Evolutionary conservation across 805 yeast species (phyloP).

Genomic region (Metahyphopichia silvanorum): DNA sequence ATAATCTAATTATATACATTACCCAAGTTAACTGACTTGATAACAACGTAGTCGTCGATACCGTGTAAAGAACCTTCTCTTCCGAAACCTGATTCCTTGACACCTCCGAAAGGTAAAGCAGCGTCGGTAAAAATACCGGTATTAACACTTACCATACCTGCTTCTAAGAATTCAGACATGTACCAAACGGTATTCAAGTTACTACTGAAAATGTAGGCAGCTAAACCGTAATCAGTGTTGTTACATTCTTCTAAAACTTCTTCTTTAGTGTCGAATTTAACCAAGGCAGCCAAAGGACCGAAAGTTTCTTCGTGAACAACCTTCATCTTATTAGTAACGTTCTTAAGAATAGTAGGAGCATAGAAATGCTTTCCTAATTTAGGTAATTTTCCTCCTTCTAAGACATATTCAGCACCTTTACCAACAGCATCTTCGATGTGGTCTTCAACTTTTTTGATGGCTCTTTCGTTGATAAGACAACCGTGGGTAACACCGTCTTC

Average conservation of each 20-base stretch:
- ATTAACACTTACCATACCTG: constrained; percentile 66
- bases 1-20: constrained; percentile 25
- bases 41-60: constrained; percentile 63
- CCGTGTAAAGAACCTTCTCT: constrained; percentile 80
- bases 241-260: constrained; percentile 55
- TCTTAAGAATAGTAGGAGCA: constrained; percentile 51
- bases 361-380: constrained; percentile 50
- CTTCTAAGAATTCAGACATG: constrained; percentile 54
- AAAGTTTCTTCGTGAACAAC: constrained; percentile 59
- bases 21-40: constrained; percentile 54
- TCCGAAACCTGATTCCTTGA: constrained; percentile 76
- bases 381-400: constrained; percentile 51
- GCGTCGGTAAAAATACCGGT: constrained; percentile 56
- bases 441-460: constrained; percentile 51
- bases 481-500: constrained; percentile 52
- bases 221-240: constrained; percentile 54
- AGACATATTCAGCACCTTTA: constrained; percentile 51
- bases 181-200: constrained; percentile 48
- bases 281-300: constrained; percentile 61
- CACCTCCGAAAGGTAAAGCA: constrained; percentile 74
- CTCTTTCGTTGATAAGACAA: constrained; percentile 49
- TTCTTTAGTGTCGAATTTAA: constrained; percentile 51
- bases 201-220: constrained; percentile 56
- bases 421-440: constrained; percentile 53
- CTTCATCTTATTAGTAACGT: constrained; percentile 49